Conservation (phyloP, 2,329 filamentous ascomycete genomes). For the Penicillium corylophilum region DNA sequence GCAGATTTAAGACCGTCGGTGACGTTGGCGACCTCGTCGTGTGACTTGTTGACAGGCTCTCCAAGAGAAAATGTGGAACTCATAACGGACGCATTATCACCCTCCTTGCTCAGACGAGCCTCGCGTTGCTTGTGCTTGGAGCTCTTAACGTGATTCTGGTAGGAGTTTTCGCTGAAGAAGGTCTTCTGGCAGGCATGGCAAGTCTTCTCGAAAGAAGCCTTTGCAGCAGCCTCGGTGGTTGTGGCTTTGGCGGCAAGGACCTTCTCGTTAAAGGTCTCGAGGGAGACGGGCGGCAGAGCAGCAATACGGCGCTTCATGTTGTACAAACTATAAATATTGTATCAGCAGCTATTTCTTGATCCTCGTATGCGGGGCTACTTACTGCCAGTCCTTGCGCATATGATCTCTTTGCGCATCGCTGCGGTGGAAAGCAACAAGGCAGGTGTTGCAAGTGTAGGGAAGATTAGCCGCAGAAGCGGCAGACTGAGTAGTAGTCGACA, state of each 20-base stretch:
- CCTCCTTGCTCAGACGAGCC: conserved; percentile 48
- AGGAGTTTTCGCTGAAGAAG: conserved; percentile 96
- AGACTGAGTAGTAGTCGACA: conserved; percentile 29
- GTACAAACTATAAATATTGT: conserved; percentile 64
- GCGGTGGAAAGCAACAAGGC: conserved; percentile 92
- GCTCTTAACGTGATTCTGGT: conserved; percentile 85
- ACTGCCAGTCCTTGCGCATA: conserved; percentile 99
- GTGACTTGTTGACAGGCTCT: conserved; percentile 62
- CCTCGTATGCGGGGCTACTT: conserved; percentile 45
- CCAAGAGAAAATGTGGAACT: conserved; percentile 91
- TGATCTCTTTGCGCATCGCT: conserved; percentile 90
- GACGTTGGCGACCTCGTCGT: conserved; percentile 72
- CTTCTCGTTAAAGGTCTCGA: conserved; percentile 93
- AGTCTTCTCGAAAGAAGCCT: conserved; percentile 80
- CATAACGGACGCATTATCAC: conserved; percentile 72
- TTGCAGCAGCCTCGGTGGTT: conserved; percentile 79
- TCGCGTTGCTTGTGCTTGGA: conserved; percentile 80
- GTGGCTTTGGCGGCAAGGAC: conserved; percentile 86
- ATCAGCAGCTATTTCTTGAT: conserved; percentile 3
- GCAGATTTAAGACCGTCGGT: conserved; percentile 74
- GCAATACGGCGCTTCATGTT: conserved; percentile 95
- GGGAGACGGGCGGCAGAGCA: conserved; percentile 82
- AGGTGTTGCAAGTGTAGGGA: conserved; percentile 97
- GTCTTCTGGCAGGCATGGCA: conserved; percentile 85
- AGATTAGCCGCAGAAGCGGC: conserved; percentile 55